Evolutionary conservation across 768 basidiomycete species (phyloP), one percentile per base, ranked within the genome.

Genomic region (Fistulinella prunicolor): DNA sequence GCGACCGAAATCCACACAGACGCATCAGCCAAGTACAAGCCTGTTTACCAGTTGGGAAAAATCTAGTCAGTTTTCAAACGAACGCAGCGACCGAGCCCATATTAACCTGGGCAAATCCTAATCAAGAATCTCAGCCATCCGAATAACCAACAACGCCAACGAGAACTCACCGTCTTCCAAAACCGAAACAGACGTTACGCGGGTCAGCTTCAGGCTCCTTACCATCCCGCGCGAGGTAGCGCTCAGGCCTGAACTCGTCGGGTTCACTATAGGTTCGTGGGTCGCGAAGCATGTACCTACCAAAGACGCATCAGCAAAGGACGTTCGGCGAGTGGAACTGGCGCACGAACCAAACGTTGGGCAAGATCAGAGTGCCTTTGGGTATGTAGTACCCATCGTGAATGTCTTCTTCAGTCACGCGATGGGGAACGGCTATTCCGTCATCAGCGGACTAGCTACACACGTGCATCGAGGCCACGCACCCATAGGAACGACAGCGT

Each of bases 351-450:
- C 55, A 62, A 12, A 60, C 0, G 41, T 62, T 61, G 19, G 67
- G 8, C 2, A 68, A 43, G 5, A 68, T 42, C 21, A 70, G 22
- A 2, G 56, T 46, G 6, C 69, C 67, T 41, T 83, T 77, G 9
- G 83, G 83, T 43, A 85, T 80, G 34, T 75, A 75, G 63, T 80
- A 79, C 6, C 82, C 82, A 38, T 81, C 71, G 42, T 84, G 80
- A 5, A 82, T 60, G 46, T 85, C 83, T 48, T 84, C 81, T 55
- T 81, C 71, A n/a, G 67, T 75, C 9, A 70, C 75, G 14, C 79
- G 73, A 58, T 84, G 83, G 10, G 82, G 74, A 9, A 55, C 37
- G 38, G 52, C 51, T 60, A 46, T 24, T 38, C 42, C 21, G 9
- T 6, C 13, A 70, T 79, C 74, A 50, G 70, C 72, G 19, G 40